Conservation (phyloP, 148 eudicot genomes). For the Vaccinium myrtillus region DNA sequence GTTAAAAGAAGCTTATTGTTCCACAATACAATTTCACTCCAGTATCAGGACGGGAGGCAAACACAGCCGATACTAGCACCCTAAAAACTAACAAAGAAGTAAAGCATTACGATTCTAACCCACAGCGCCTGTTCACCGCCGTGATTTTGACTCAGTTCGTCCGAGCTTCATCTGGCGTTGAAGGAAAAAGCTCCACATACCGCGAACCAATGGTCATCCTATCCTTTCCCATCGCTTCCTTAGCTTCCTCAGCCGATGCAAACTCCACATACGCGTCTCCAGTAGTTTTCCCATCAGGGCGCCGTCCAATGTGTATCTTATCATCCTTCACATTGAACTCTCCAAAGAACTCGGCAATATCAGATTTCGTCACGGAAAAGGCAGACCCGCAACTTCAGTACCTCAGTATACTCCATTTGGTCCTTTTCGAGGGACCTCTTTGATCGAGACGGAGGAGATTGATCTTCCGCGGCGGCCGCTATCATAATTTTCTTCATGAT, state of each 20-base stretch:
- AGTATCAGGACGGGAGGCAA: not conserved
- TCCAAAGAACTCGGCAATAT: conserved; percentile 58
- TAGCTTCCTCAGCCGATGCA: conserved; percentile 75
- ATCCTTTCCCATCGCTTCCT: conserved; percentile 85
- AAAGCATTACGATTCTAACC: not conserved
- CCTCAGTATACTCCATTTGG: conserved; percentile 68
- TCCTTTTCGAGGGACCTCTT: conserved; percentile 65
- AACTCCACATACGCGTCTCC: conserved; percentile 94
- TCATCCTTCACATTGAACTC: conserved; percentile 52
- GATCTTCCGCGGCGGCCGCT: conserved; percentile 42
- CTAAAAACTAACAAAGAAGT: not conserved
- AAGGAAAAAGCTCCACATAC: conserved; percentile 84
- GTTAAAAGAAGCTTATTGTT: not conserved
- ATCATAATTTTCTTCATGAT: conserved; percentile 46
- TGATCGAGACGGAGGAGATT: conserved; percentile 54
- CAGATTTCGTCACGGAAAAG: conserved; percentile 64
- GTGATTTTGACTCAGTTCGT: conserved; percentile 67
- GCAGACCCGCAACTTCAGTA: conserved; percentile 75
- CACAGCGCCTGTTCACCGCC: conserved; percentile 28
- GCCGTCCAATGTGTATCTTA: conserved; percentile 60
- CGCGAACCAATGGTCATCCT: conserved; percentile 76
- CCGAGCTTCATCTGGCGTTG: conserved; percentile 70
- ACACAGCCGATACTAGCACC: not conserved
- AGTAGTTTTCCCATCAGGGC: conserved; percentile 79
- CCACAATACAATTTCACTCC: not conserved